A percentile compares a stretch with the other conserved stretches of the same genome.
These are phyloP conservation scores for Discostella stelligera DNA, from an alignment of 352 stramenopile species.

Conservation along the genomic window DNA sequence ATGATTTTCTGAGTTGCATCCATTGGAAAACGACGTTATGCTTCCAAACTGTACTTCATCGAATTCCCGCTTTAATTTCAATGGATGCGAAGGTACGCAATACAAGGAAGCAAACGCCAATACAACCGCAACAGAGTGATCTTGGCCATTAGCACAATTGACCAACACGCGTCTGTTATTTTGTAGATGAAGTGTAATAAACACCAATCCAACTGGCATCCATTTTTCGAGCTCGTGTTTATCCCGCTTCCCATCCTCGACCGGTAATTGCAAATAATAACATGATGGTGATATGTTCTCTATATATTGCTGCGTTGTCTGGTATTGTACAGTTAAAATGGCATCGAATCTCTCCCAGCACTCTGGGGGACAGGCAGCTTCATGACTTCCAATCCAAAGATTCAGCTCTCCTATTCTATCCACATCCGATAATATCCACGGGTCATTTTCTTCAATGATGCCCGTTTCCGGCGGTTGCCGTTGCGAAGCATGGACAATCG, in stretches of 20 bases:
- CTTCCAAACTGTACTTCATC: conserved; percentile 6
- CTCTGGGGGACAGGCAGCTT: conserved; percentile 51
- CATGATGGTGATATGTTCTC: background rate
- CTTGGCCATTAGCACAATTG: conserved; percentile 71
- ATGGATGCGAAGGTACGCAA: conserved; percentile 42
- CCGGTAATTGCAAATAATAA: conserved; percentile 68
- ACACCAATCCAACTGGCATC: conserved; percentile 62
- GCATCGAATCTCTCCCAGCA: conserved; percentile 73
- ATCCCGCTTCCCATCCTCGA: conserved; percentile 71
- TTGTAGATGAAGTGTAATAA: conserved; percentile 52
- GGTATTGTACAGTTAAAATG: conserved; percentile 74
- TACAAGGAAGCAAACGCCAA: conserved; percentile 46
- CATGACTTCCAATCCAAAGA: conserved; percentile 60
- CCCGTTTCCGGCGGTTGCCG: background rate
- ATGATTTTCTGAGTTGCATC: background rate
- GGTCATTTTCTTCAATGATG: background rate
- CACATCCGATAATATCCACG: background rate
- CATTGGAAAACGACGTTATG: background rate
- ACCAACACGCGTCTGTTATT: conserved; percentile 55
- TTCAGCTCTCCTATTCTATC: conserved; percentile 52
- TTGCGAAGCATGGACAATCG: conserved; percentile 32
- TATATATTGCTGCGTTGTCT: conserved; percentile 28
- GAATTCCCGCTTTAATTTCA: conserved; percentile 16
- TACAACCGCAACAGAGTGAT: conserved; percentile 68
- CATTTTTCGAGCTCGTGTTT: conserved; percentile 58